Evolutionary conservation across 1,284 basidiomycete species (phyloP), one percentile per base, ranked within the genome.

Genomic region (Melampsora larici-populina): DNA sequence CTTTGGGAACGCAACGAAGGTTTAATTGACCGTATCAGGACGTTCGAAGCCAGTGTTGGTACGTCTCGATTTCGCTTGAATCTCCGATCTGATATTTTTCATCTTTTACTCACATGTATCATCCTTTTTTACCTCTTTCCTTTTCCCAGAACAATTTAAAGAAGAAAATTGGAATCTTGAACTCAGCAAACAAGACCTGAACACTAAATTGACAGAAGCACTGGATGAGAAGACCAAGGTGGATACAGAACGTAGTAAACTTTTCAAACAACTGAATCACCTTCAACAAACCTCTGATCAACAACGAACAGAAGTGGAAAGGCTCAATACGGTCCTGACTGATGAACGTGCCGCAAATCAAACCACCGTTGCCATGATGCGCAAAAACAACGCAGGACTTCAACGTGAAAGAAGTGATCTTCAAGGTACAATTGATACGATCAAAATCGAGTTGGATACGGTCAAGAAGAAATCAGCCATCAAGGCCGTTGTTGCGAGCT

Each of bases 141-240:
- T 65, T 89, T 91, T 64, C 62, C 46, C 80, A 85, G 86, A 87
- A 70, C 92, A 93, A 79, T 95, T 90, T 88, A 95, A 94, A 86
- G 94, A 97, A 84, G 94, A 96, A 85, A 97, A 97, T 84, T 98
- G 96, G 96, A 95, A 97, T 83, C 90, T 98, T 80, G 94, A 98
- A 86, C 92, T 97, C 66, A 89, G 89, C 29, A 87, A 94, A 40
- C 95, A 99, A 84, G 94, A 97, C 80, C 87, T 96, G 31, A 90
- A 90, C 58, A 85, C 89, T 0, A 89, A 92, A 80, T 87, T 92
- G 55, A 83, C 87, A 55, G 89, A 92, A 70, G 87, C 89, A 0
- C 90, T 92, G 79, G 84, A 88, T 9, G 86, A 89, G 31, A 85
- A 88, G 15, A 88, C 88, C 80, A 91, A 92, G 77, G 86, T 92